A percentile compares a stretch with the other conserved stretches of the same genome.
phyloP scores from a whole-genome alignment of 192 early-diverging fungal species.

The Dissophora ornata region DNA sequence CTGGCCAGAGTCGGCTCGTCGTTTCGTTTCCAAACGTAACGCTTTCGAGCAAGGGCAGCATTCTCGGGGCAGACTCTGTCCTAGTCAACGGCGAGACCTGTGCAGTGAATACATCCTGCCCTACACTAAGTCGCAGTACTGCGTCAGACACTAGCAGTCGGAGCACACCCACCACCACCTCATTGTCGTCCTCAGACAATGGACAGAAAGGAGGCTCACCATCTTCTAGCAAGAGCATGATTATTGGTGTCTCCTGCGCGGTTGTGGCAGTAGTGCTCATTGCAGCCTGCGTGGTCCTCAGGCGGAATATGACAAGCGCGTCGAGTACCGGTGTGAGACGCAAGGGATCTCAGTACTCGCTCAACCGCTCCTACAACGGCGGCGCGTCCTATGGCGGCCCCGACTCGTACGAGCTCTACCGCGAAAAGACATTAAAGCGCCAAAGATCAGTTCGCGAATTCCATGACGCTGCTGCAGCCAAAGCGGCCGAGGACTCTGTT shows the following conservation, averaged over 20 bases:
- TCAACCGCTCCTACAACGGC: neutral
- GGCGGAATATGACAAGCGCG: slow-evolving; percentile 9
- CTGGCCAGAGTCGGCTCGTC: neutral
- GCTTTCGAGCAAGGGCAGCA: neutral
- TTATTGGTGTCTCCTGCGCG: slow-evolving; percentile 17
- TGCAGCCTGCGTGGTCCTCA: slow-evolving; percentile 4
- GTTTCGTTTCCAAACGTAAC: slow-evolving; percentile 4
- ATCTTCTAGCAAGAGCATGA: slow-evolving; percentile 2
- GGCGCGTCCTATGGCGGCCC: slow-evolving; percentile 2
- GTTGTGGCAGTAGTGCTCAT: neutral
- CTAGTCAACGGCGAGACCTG: slow-evolving; percentile 14
- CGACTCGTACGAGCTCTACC: neutral
- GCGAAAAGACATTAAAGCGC: slow-evolving; percentile 5
- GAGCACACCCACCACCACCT: neutral
- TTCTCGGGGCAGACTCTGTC: slow-evolving; percentile 1
- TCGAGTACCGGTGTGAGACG: neutral
- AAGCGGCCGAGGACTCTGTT: neutral
- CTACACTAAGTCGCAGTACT: neutral
- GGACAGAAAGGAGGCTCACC: neutral
- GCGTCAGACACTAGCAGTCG: too few relatives aligned
- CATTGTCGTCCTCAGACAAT: neutral
- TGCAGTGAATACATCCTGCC: neutral
- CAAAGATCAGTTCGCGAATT: slow-evolving; percentile 7
- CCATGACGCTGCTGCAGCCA: neutral
- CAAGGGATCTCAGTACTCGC: neutral